phyloP scores from a whole-genome alignment of 108 stramenopile genomes.

The Pseudonitzschia delicatissima region DNA sequence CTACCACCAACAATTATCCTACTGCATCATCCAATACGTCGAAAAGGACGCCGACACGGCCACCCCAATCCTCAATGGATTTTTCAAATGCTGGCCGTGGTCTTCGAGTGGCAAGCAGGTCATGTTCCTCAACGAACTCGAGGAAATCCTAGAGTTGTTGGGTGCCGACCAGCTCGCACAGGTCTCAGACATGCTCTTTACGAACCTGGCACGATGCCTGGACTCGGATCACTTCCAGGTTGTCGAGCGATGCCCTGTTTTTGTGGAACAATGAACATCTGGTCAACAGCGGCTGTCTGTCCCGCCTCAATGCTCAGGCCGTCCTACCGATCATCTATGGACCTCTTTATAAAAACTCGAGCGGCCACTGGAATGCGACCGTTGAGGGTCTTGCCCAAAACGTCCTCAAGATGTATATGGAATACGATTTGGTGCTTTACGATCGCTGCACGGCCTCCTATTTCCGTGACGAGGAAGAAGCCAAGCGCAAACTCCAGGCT shows the following conservation, averaged over 20 bases:
- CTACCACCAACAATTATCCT: constrained; percentile 99
- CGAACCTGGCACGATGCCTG: constrained; percentile 89
- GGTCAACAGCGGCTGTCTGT: constrained; percentile 85
- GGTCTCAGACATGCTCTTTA: constrained; percentile 82
- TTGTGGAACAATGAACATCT: constrained; percentile 99
- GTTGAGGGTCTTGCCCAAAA: constrained; percentile 97
- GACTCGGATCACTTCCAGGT: constrained; percentile 97
- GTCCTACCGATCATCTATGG: constrained; percentile 95
- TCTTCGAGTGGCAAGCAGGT: constrained; percentile 91
- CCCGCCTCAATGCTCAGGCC: constrained; percentile 81
- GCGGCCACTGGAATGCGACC: constrained; percentile 99
- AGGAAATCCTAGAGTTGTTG: constrained; percentile 95
- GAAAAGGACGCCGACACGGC: constrained; percentile 99
- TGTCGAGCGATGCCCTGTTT: constrained; percentile 94
- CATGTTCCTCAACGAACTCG: constrained; percentile 95
- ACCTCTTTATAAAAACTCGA: constrained; percentile 88
- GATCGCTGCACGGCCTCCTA: constrained; percentile 87
- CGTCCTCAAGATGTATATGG: constrained; percentile 95
- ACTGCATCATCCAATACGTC: constrained; percentile 99
- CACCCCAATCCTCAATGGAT: constrained; percentile 93
- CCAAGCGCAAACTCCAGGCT: constrained; percentile 77
- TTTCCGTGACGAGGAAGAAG: constrained; percentile 86
- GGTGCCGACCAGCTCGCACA: constrained; percentile 89
- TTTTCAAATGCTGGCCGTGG: constrained; percentile 99
- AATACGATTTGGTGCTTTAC: constrained; percentile 85